These are phyloP conservation scores for Candida stauntonica DNA, from an alignment of 805 yeast species.

Conservation along the genomic window DNA sequence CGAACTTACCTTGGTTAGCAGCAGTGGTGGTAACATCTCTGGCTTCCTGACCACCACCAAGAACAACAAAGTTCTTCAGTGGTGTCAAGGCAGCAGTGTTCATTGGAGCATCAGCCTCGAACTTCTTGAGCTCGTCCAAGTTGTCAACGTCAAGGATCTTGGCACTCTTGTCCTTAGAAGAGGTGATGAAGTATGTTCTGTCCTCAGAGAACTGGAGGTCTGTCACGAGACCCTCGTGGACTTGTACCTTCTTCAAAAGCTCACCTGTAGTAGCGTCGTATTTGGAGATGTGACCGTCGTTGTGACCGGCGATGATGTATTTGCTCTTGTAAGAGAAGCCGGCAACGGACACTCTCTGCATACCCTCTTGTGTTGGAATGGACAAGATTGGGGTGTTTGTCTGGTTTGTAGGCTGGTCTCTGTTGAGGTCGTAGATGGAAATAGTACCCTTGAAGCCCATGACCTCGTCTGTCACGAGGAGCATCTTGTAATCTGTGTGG, in stretches of 20 bases:
- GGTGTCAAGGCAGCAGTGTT: slow-evolving; percentile 96
- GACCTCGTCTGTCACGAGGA: slow-evolving; percentile 83
- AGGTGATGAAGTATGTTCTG: slow-evolving; percentile 82
- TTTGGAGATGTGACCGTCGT: slow-evolving; percentile 79
- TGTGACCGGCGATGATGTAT: slow-evolving; percentile 80
- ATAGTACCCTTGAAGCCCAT: slow-evolving; percentile 86
- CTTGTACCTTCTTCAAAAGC: slow-evolving; percentile 48
- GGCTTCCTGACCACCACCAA: slow-evolving; percentile 99
- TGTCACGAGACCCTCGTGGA: slow-evolving; percentile 76
- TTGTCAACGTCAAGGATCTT: slow-evolving; percentile 73
- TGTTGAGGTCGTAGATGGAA: slow-evolving; percentile 57
- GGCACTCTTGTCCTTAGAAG: slow-evolving; percentile 89
- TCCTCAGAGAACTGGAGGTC: slow-evolving; percentile 90
- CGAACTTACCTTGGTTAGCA: slow-evolving; percentile 90
- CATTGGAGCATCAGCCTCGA: slow-evolving; percentile 86
- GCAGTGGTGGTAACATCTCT: slow-evolving; percentile 97
- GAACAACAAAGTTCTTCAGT: slow-evolving; percentile 80
- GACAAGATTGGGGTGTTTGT: slow-evolving; percentile 50
- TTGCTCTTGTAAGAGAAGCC: slow-evolving; percentile 79
- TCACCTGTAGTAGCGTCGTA: slow-evolving; percentile 76
- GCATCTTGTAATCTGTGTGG: slow-evolving; percentile 61
- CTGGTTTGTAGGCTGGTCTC: slow-evolving; percentile 44
- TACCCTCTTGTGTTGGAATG: slow-evolving; percentile 56
- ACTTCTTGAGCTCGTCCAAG: slow-evolving; percentile 67
- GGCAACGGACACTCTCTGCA: slow-evolving; percentile 71